Evolutionary conservation across 768 basidiomycete genomes (phyloP).

Genomic region (Boletus barrowsii): DNA sequence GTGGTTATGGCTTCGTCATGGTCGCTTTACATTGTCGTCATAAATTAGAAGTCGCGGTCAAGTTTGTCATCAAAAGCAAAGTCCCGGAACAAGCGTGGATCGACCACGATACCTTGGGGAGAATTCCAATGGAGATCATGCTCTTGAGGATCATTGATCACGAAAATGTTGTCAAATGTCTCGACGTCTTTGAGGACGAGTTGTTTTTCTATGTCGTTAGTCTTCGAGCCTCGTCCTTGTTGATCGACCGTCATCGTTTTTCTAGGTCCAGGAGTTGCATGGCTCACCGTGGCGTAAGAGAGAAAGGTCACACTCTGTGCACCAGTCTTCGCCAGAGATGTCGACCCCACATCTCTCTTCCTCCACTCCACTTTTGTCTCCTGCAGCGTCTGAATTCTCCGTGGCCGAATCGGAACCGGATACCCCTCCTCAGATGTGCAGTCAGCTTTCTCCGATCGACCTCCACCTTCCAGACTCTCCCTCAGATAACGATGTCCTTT

Average conservation of each 20-base stretch:
- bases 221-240: slow-evolving; percentile 8
- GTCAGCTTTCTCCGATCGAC: slow-evolving; percentile 21
- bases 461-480: slow-evolving; percentile 15
- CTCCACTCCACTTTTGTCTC: slow-evolving; percentile 54
- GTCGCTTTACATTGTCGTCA: slow-evolving; percentile 64
- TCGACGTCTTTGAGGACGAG: slow-evolving; percentile 82
- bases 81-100: slow-evolving; percentile 53
- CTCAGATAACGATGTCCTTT: slow-evolving; percentile 7
- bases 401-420: slow-evolving; percentile 40
- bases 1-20: slow-evolving; percentile 96
- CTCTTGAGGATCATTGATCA: slow-evolving; percentile 73
- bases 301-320: slow-evolving; percentile 32
- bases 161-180: slow-evolving; percentile 76
- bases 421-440: slow-evolving; percentile 39
- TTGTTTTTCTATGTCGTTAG: slow-evolving; percentile 85
- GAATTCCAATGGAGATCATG: slow-evolving; percentile 78
- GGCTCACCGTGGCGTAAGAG: slow-evolving; percentile 80
- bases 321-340: slow-evolving; percentile 24
- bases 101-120: slow-evolving; percentile 57
- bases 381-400: slow-evolving; percentile 50
- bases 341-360: slow-evolving; percentile 28
- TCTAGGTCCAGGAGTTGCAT: slow-evolving; percentile 87
- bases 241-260: slow-evolving; percentile 2
- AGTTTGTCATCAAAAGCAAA: slow-evolving; percentile 85
- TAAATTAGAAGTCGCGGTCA: slow-evolving; percentile 80